Evolutionary conservation across 768 basidiomycete genomes (phyloP).

Genomic region (Wakefieldia striispora): DNA sequence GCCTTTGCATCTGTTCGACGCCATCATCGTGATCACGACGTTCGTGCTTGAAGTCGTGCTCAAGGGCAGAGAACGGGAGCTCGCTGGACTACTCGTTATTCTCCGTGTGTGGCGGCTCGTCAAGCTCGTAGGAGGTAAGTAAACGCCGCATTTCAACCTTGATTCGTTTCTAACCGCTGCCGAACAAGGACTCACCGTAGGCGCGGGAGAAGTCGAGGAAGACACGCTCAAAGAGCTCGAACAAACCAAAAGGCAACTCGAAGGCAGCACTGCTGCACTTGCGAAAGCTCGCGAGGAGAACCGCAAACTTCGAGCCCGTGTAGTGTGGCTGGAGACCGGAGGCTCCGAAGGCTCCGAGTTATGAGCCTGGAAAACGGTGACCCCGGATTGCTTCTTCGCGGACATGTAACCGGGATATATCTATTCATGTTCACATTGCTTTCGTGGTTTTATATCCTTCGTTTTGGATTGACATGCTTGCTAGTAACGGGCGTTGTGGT

Average conservation of each 20-base stretch:
- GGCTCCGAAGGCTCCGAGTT: conserved; percentile 33
- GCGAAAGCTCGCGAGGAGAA: conserved; percentile 52
- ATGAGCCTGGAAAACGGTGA: conserved; percentile 18
- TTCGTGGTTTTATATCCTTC: not conserved
- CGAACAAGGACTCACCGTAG: conserved; percentile 65
- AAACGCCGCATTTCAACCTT: not conserved
- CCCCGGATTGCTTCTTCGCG: conserved; percentile 9
- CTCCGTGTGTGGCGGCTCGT: conserved; percentile 81
- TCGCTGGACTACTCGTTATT: conserved; percentile 66
- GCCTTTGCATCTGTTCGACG: conserved; percentile 72
- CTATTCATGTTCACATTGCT: conserved; percentile 9
- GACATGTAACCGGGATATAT: conserved; percentile 4
- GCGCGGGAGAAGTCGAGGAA: conserved; percentile 69
- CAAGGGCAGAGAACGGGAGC: conserved; percentile 65
- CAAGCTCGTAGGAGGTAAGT: conserved; percentile 63
- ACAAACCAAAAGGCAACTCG: conserved; percentile 48
- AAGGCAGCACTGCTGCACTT: conserved; percentile 42
- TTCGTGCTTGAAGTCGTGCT: conserved; percentile 72
- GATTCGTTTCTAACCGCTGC: not conserved
- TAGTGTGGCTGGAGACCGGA: conserved; percentile 34
- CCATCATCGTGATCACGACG: conserved; percentile 65
- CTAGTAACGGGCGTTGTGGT: conserved; percentile 6
- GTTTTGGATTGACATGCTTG: conserved; percentile 10
- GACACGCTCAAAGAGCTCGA: conserved; percentile 47
- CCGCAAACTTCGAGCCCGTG: conserved; percentile 43